phyloP scores from a whole-genome alignment of 257 asterid species.

The Hygrophila difformis region DNA sequence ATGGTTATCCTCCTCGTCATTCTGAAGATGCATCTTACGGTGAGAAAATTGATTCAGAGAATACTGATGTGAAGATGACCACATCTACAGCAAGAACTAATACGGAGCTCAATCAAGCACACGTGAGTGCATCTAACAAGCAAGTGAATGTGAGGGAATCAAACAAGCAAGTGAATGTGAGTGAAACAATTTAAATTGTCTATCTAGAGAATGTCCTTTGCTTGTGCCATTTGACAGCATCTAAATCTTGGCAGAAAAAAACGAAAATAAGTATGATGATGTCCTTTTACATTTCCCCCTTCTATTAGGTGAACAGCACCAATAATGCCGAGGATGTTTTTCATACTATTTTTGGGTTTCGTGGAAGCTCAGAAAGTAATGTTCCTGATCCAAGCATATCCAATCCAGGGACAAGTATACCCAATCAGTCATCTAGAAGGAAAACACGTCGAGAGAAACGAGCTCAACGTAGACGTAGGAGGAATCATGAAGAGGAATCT shows the following conservation, averaged over 20 bases:
- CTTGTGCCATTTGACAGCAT: too few relatives aligned
- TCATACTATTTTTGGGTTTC: constrained; percentile 48
- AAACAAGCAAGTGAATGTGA: too few relatives aligned
- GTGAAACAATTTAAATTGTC: too few relatives aligned
- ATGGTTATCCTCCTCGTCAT: constrained; percentile 21
- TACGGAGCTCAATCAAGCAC: constrained; percentile 24
- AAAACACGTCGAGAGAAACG: constrained; percentile 36
- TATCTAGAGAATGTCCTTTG: too few relatives aligned
- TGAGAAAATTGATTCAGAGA: constrained; percentile 20
- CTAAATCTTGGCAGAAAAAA: too few relatives aligned
- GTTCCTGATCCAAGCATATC: too few relatives aligned
- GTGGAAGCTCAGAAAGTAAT: constrained; percentile 27
- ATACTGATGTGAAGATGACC: constrained; percentile 20
- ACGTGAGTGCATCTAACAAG: constrained; percentile 28
- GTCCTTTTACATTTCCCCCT: background rate
- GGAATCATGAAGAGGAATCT: constrained; percentile 31
- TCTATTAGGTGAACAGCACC: constrained; percentile 30
- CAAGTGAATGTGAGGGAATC: too few relatives aligned
- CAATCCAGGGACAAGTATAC: constrained; percentile 19
- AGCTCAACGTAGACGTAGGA: constrained; percentile 48
- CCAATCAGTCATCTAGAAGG: constrained; percentile 19
- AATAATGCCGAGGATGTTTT: constrained; percentile 39
- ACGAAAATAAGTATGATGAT: too few relatives aligned
- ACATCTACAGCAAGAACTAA: constrained; percentile 12
- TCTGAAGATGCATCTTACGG: constrained; percentile 23